Evolutionary conservation across 371 early-diverging fungal species (phyloP), one percentile per base, ranked within the genome.

Genomic region (Polyrhizophydium stewartii): DNA sequence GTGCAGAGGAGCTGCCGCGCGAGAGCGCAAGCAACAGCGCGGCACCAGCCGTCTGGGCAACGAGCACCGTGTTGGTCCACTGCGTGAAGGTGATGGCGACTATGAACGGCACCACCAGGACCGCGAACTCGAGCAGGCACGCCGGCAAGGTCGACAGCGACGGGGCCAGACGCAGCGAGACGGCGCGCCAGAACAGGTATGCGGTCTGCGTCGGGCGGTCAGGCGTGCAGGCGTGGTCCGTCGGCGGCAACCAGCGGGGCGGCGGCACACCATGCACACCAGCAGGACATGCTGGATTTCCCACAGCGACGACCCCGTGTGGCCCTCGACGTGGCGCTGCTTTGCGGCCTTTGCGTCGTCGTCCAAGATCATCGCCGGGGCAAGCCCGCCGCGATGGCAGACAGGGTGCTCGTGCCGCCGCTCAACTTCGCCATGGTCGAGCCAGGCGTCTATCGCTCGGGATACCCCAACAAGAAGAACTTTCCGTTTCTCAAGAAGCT

Each of bases 391-490:
- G 45, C 45, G 5, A 24, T 45, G 24, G 45, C 45, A 45, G 45
- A 53, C 5, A 6, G n/a, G 7, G 53, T 58, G 2, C 33, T 66
- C 21, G 77, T 77, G 13, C 77, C 77, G 10, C 77, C 77, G 27
- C 61, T 74, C 63, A 96, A 96, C 82, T 96, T 96, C 69, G 88
- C 88, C 58, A 90, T 97, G 90, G 94, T 97, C 24, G 87, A 91
- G 31, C 85, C 89, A 31, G 89, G 89, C 64, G 86, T 97, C 19
- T 97, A 96, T 69, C 84, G 97, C 40, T 89, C 91, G 47, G 93
- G 93, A 21, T 90, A 88, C 73, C 93, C 93, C 7, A 88, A 87
- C 58, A 89, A 87, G 62, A 92, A 89, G 57, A 89, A 92, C 70
- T 66, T 88, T 76, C 81, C 87, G 31, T 97, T 96, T 59, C 71